Evolutionary conservation across 805 yeast species (phyloP).

Genomic region (Teunomyces atbi): DNA sequence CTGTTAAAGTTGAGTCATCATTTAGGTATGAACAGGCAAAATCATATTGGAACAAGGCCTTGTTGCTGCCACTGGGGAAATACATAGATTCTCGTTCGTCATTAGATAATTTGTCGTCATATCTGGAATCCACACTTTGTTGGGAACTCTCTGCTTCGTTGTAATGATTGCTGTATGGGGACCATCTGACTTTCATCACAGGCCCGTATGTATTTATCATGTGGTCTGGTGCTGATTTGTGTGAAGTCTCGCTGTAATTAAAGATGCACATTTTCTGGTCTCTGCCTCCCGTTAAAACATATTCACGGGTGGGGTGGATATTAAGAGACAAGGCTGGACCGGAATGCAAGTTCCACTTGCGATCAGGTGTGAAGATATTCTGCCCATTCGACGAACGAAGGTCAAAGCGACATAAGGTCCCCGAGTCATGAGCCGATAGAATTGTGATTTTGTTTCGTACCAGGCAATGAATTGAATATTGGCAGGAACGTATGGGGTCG

Average conservation of each 20-base stretch:
- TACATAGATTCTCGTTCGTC: conserved; percentile 17
- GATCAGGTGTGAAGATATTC: conserved; percentile 53
- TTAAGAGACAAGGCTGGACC: conserved; percentile 88
- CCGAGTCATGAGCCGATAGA: conserved; percentile 85
- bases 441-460: conserved; percentile 42
- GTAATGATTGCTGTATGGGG: conserved; percentile 24
- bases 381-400: conserved; percentile 41
- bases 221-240: conserved; percentile 54
- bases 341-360: conserved; percentile 80
- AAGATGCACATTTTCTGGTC: conserved; percentile 81
- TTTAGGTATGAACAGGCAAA: conserved; percentile 72
- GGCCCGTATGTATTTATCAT: conserved; percentile 75
- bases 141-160: conserved; percentile 5
- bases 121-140: conserved; percentile 10
- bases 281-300: conserved; percentile 87
- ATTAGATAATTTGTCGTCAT: conserved; percentile 20
- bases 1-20: conserved; percentile 67
- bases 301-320: conserved; percentile 84
- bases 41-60: conserved; percentile 52
- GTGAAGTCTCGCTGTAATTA: conserved; percentile 43
- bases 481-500: conserved; percentile 65
- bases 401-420: conserved; percentile 85
- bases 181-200: conserved; percentile 74
- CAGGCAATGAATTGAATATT: conserved; percentile 51
- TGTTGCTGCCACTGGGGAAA: conserved; percentile 19